A percentile compares a stretch with the other conserved stretches of the same genome.
Evolutionary conservation across 2,329 filamentous ascomycete genomes (phyloP).

Genomic region (Cercospora canescens): DNA sequence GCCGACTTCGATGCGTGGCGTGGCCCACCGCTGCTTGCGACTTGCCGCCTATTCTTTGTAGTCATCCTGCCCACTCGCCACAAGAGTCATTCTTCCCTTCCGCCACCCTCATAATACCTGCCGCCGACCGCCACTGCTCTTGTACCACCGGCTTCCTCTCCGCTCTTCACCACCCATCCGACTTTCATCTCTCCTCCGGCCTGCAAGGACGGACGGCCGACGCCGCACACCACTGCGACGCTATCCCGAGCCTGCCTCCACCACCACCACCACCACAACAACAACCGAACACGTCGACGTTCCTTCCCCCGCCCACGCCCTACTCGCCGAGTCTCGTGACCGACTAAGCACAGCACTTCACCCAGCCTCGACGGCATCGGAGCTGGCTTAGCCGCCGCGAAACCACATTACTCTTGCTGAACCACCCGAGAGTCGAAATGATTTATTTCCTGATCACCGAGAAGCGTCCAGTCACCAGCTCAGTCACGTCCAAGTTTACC

Average conservation of each 20-base stretch:
- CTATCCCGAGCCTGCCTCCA: slow-evolving; percentile 18
- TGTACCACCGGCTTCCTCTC: background rate
- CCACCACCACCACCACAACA: too few relatives aligned
- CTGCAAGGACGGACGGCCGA: slow-evolving; percentile 21
- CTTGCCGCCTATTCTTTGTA: slow-evolving; percentile 10
- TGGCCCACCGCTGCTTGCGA: slow-evolving; percentile 2
- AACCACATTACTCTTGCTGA: background rate
- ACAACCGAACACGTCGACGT: background rate
- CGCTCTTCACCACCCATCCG: background rate
- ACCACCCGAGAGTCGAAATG: slow-evolving; percentile 27
- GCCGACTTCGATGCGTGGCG: background rate
- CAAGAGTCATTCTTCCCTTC: background rate
- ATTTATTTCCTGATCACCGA: slow-evolving; percentile 21
- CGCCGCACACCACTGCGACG: slow-evolving; percentile 7
- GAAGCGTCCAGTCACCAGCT: slow-evolving; percentile 27
- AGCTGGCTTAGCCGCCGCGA: slow-evolving; percentile 26
- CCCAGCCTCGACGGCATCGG: slow-evolving; percentile 24
- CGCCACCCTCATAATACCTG: background rate
- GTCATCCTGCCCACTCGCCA: slow-evolving; percentile 6
- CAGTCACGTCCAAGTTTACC: slow-evolving; percentile 29
- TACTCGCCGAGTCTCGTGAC: background rate
- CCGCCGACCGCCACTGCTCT: background rate
- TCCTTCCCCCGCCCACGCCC: background rate
- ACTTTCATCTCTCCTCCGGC: background rate
- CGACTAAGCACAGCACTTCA: slow-evolving; percentile 9